Percentiles rank a stretch among this genome's conserved stretches.
phyloP scores from a whole-genome alignment of 2,329 filamentous ascomycete species.

The Cladophialophora exuberans region DNA sequence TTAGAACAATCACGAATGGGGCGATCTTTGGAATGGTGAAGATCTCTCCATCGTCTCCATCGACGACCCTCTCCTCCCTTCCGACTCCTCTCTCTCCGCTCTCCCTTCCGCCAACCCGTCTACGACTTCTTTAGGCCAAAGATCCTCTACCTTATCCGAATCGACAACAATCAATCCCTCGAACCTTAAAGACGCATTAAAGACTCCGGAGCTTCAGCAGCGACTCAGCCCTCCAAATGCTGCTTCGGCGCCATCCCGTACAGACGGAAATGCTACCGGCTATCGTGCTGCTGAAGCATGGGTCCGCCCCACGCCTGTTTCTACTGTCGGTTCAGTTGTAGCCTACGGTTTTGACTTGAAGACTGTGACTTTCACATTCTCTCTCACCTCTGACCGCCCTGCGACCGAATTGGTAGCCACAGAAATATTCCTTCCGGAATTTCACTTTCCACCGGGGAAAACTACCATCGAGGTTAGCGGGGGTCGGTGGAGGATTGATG shows the following conservation, averaged over 20 bases:
- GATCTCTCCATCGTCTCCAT: constrained; percentile 87
- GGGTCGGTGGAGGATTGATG: constrained; percentile 86
- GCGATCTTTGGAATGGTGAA: constrained; percentile 97
- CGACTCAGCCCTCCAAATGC: constrained; percentile 34
- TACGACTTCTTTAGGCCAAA: constrained; percentile 42
- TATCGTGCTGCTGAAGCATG: constrained; percentile 92
- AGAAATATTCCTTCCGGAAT: constrained; percentile 83
- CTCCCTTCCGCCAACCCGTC: constrained; percentile 45
- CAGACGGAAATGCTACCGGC: constrained; percentile 58
- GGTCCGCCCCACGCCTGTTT: constrained; percentile 79
- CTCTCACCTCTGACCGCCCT: constrained; percentile 63
- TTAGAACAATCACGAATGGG: constrained; percentile 82
- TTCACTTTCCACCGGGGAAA: constrained; percentile 80
- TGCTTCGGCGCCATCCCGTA: background rate
- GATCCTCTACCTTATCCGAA: constrained; percentile 51
- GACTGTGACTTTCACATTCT: constrained; percentile 75
- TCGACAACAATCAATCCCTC: constrained; percentile 65
- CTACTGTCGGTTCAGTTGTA: constrained; percentile 70
- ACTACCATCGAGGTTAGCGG: constrained; percentile 75
- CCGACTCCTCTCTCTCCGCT: constrained; percentile 35
- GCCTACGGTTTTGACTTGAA: constrained; percentile 81
- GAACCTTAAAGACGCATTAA: constrained; percentile 75
- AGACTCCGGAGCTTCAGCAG: constrained; percentile 59
- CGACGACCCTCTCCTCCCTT: constrained; percentile 69
- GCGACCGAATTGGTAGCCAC: constrained; percentile 71